Evolutionary conservation across 2,329 filamentous ascomycete genomes (phyloP).

Genomic region (Juglanconis sp.): DNA sequence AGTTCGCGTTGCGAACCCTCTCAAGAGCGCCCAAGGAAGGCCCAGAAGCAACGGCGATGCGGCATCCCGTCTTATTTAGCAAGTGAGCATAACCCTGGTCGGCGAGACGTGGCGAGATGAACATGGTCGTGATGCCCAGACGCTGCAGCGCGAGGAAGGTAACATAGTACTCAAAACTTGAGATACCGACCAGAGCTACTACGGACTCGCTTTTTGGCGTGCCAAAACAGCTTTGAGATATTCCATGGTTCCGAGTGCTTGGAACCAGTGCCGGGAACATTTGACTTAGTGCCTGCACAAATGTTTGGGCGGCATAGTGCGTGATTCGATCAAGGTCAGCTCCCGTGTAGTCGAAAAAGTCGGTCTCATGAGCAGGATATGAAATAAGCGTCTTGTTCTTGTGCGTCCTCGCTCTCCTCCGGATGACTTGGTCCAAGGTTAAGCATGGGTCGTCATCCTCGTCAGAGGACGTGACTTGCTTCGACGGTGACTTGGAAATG

Average conservation of each 20-base stretch:
- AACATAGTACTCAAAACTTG: conserved; percentile 9
- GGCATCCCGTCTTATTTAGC: conserved; percentile 2
- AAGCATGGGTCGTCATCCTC: background rate
- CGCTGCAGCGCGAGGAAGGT: conserved; percentile 7
- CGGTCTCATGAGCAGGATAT: conserved; percentile 3
- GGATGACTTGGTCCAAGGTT: conserved; percentile 2
- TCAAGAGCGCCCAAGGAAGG: background rate
- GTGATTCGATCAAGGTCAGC: conserved; percentile 1
- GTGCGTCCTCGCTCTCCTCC: background rate
- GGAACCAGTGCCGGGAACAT: background rate
- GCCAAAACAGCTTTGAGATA: background rate
- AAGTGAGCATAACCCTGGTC: conserved; percentile 1
- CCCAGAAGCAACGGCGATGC: conserved; percentile 3
- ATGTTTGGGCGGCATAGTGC: background rate
- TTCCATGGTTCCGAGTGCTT: background rate
- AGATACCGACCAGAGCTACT: conserved; percentile 3
- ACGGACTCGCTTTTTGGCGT: background rate
- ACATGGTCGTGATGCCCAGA: conserved; percentile 3
- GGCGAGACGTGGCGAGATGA: conserved; percentile 5
- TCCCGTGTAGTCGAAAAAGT: conserved; percentile 7
- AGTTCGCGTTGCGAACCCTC: background rate
- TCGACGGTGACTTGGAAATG: background rate
- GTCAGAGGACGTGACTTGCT: background rate
- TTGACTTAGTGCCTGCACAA: background rate
- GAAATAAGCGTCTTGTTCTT: background rate